Evolutionary conservation across 2,329 filamentous ascomycete genomes (phyloP), one percentile per base, ranked within the genome.

Genomic region (Sarocladium brachiariae): DNA sequence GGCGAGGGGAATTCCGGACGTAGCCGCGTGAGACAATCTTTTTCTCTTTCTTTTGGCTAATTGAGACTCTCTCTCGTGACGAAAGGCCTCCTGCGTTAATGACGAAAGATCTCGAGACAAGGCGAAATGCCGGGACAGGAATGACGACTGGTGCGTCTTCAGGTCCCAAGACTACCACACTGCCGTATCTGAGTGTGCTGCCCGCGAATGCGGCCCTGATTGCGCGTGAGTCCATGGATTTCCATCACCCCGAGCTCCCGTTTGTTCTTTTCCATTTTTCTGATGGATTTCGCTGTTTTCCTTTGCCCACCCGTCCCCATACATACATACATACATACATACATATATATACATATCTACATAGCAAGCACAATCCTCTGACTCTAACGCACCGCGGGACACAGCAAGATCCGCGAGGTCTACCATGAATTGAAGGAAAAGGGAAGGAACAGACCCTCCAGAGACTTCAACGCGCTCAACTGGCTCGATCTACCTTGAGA

Each of bases 131-230:
- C 14, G 21, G 16, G 21, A 47, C 16, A 9, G 18, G 10, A 7
- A n/a, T 7, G 43, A 47, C 19, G 43, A 47, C 43, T 47, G n/a
- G 14, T 47, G 43, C 27, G 43, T 47, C 25, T 47, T 47, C 43
- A 13, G 13, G 4, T 47, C 43, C 5, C 25, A 47, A 23, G 14
- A 16, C 25, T 47, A 31, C 18, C 43, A 47, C 43, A 23, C 31
- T 35, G 51, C 51, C 30, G 47, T 53, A 14, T 37, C 51, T 21
- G 46, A 50, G 14, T 52, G 51, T 14, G 34, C 13, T 13, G 3
- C 14, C 7, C 8, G 4, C 4, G 10, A 47, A 9, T 47, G 43
- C 25, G 25, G 27, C 18, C 3, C 5, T 3, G 13, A 16, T 10
- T 47, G 43, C 43, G 43, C 25, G 43, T 47, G 33, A 31, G 43